Evolutionary conservation across 495 filamentous ascomycete species (phyloP).

Genomic region (Penicillium paradoxum): DNA sequence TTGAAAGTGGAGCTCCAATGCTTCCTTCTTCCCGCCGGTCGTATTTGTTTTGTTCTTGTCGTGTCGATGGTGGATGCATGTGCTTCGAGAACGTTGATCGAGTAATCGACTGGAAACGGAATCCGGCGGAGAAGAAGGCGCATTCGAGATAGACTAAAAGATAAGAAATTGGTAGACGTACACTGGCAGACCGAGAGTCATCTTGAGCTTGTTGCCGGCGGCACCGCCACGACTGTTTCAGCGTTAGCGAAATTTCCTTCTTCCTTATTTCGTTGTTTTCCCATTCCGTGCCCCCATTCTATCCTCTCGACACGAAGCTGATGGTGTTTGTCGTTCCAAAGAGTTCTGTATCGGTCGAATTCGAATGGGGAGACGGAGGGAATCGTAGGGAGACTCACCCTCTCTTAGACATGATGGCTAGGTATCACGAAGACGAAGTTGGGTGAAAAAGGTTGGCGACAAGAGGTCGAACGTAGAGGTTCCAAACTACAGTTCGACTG

Average conservation of each 20-base stretch:
- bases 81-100: neutral
- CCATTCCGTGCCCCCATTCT: slow-evolving; percentile 5
- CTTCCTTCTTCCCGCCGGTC: slow-evolving; percentile 3
- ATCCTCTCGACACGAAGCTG: slow-evolving; percentile 15
- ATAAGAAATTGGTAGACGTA: slow-evolving; percentile 53
- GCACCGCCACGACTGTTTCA: slow-evolving; percentile 70
- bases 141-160: slow-evolving; percentile 12
- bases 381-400: slow-evolving; percentile 39
- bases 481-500: slow-evolving; percentile 9
- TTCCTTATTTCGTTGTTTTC: slow-evolving; percentile 1
- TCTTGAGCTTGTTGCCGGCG: slow-evolving; percentile 99
- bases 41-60: neutral
- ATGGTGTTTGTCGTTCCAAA: slow-evolving; percentile 9
- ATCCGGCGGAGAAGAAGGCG: slow-evolving; percentile 8
- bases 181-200: slow-evolving; percentile 99
- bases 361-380: slow-evolving; percentile 10
- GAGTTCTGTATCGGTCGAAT: slow-evolving; percentile 11
- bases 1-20: slow-evolving; percentile 4
- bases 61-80: neutral
- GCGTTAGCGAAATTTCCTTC: slow-evolving; percentile 27
- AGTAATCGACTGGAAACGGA: slow-evolving; percentile 11
- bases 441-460: slow-evolving; percentile 38
- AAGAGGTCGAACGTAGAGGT: slow-evolving; percentile 24
- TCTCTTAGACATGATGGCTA: slow-evolving; percentile 55
- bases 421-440: slow-evolving; percentile 40